Evolutionary conservation across 495 filamentous ascomycete species (phyloP).

Genomic region (Cryomyces minteri): DNA sequence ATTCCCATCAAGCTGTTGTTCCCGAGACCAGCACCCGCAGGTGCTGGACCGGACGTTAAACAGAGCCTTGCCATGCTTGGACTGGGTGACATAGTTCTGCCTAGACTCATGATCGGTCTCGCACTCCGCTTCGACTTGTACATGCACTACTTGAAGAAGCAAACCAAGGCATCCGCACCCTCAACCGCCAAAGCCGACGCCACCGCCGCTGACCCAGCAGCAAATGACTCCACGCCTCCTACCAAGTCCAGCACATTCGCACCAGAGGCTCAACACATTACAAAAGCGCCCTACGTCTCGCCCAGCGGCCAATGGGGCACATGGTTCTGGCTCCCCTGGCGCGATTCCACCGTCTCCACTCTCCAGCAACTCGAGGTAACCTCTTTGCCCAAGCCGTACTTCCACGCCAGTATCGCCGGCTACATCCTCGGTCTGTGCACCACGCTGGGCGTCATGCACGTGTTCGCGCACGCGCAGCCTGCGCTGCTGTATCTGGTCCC

Average conservation of each 20-base stretch:
- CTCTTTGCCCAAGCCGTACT: constrained; percentile 73
- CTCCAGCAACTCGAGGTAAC: neutral
- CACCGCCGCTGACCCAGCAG: neutral
- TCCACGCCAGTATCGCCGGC: constrained; percentile 57
- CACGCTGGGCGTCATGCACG: constrained; percentile 60
- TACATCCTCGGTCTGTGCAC: constrained; percentile 65
- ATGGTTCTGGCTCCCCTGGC: constrained; percentile 52
- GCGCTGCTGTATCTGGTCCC: constrained; percentile 89
- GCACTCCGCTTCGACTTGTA: constrained; percentile 84
- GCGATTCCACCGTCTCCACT: constrained; percentile 20
- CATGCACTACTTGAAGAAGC: constrained; percentile 52
- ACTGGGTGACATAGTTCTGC: constrained; percentile 85
- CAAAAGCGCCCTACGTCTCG: constrained; percentile 38
- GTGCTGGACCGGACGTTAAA: constrained; percentile 19
- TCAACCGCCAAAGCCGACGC: neutral
- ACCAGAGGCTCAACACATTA: constrained; percentile 1
- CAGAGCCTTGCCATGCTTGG: constrained; percentile 62
- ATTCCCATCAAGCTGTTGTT: constrained; percentile 89
- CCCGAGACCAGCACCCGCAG: constrained; percentile 36
- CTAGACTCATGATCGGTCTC: constrained; percentile 76
- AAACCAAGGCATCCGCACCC: constrained; percentile 10
- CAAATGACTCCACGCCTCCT: constrained; percentile 3
- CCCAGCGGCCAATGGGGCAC: constrained; percentile 65
- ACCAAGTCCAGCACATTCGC: neutral
- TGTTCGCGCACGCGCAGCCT: constrained; percentile 69